Evolutionary conservation across 148 eudicot species (phyloP), one percentile per base, ranked within the genome.

Genomic region (Silene latifolia): DNA sequence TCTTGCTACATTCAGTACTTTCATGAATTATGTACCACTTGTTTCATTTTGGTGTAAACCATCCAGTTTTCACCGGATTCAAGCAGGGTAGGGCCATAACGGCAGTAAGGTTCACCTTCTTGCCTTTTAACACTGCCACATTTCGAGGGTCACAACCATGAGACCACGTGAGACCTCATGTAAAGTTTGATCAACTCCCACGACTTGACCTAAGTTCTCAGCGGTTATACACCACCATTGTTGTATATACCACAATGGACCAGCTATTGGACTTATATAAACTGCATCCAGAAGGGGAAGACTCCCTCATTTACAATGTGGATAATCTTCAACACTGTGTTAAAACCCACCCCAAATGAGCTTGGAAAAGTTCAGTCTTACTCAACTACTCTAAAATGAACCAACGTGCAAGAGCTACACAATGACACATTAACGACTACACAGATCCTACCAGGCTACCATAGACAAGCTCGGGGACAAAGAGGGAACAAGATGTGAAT

Each of bases 331-430:
- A 10, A 23, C 68, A 64, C 11, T 62, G 46, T 18, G 44, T 42
- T 53, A 63, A 44, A 39, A 73, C 15, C 17, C 39, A 24, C 60
- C 15, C 18, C 47, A 74, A 74, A 27, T 63, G 35, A 24, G n/a
- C 20, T 24, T 17, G 39, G 76, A 68, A 21, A 21, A 74, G 18
- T 74, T 74, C 59, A 44, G 69, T 58, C 32, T 0, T 61, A 46
- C 51, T 15, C 69, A 5, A 62, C 60, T 63, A 9, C 2, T 60
- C 25, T 21, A 59, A 0, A 59, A 21, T 21, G 29, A 11, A 12
- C 29, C 29, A 60, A 20, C 11, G 23, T 20, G 29, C 25, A 20
- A 60, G 15, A 60, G 64, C 64, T 19, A 60, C 25, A 51, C 27
- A 10, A 44, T 67, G 72, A 24, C 48, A 48, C 72, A 51, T 15